Conservation (phyloP, 192 early-diverging fungal species). For the Umbelopsis vinacea region DNA sequence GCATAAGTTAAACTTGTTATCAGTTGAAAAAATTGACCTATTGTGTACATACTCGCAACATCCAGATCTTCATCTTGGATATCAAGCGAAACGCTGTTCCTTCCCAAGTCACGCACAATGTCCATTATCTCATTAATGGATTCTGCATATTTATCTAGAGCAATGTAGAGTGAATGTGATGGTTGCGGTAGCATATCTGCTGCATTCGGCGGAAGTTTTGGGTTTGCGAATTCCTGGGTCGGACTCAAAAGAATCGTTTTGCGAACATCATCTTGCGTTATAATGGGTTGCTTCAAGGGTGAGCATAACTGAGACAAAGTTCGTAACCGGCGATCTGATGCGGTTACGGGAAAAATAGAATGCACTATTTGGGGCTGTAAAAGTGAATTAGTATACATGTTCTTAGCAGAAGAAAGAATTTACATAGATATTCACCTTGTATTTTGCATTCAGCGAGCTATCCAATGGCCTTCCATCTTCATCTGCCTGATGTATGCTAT, state of each 20-base stretch:
- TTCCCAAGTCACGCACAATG: slow-evolving; percentile 26
- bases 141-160: slow-evolving; percentile 40
- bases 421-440: background rate
- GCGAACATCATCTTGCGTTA: slow-evolving; percentile 8
- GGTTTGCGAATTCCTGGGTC: no score
- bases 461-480: background rate
- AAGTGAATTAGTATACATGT: background rate
- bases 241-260: slow-evolving; percentile 1
- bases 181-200: background rate
- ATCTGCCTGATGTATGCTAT: background rate
- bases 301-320: slow-evolving; percentile 37
- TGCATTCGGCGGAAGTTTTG: background rate
- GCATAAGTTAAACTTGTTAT: background rate
- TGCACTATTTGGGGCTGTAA: slow-evolving; percentile 34
- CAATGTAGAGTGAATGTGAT: slow-evolving; percentile 4
- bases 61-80: slow-evolving; percentile 31
- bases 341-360: slow-evolving; percentile 34
- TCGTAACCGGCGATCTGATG: slow-evolving; percentile 36
- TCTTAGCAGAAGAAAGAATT: background rate
- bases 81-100: slow-evolving; percentile 32
- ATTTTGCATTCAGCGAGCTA: background rate
- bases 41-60: background rate
- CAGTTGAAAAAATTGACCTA: background rate
- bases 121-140: slow-evolving; percentile 29
- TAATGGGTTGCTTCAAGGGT: background rate